Evolutionary conservation across 2,329 filamentous ascomycete genomes (phyloP), one percentile per base, ranked within the genome.

Genomic region (Calonectria pauciramosa): DNA sequence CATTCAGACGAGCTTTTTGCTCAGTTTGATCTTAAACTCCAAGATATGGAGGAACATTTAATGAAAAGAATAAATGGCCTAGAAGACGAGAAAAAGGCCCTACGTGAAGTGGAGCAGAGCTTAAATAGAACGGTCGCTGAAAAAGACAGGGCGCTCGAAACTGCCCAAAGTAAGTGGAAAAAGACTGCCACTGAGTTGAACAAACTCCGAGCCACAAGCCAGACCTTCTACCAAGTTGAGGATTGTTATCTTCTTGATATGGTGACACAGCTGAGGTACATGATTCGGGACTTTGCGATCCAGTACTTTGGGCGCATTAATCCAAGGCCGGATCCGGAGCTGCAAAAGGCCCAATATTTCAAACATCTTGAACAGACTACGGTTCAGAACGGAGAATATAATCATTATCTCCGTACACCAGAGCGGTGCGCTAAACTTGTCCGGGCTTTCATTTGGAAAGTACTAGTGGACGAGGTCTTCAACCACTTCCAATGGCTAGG

Each of bases 221-320:
- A 56, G 47, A 36, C 34, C n/a, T 69, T 69, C 26, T 69, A 69
- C 18, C 66, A 56, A 59, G 7, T 16, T 59, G 18, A 69, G 3
- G 66, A 69, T 11, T 52, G 34, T 2, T 69, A 69, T n/a, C 11
- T 69, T 4, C 20, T 47, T 6, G 26, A 52, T 3, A 32, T 52
- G 8, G 26, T 67, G 11, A 18, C 26, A 5, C 47, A n/a, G 1
- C 32, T 67, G 20, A 67, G 47, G 36, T 54, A 18, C 32, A 8
- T n/a, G 4, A 67, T 67, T 13, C 47, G 47, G 36, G 32, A 54
- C 14, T 67, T 67, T 41, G 30, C 47, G 4, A 34, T 67, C 6
- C 47, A 52, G 10, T 67, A 54, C 10, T 67, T 67, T 14, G 47
- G 6, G 16, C 16, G 16, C 20, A 18, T 44, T 16, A 20, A 20